phyloP scores from a whole-genome alignment of 768 basidiomycete genomes.

The Naematelia aurantialba region DNA sequence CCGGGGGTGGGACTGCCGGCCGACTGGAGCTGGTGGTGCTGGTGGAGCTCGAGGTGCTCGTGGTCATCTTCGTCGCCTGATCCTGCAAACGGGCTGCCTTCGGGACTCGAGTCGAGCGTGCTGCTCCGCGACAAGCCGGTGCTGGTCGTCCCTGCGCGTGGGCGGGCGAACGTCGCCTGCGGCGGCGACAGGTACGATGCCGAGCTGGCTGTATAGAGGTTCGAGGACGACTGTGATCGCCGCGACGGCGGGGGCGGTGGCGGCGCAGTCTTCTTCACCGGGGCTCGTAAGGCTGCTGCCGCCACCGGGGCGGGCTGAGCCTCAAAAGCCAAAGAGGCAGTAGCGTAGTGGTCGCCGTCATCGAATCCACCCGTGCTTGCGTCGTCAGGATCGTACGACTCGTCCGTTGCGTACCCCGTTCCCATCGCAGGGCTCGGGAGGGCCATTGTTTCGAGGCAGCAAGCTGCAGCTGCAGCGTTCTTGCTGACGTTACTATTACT shows the following conservation, averaged over 20 bases:
- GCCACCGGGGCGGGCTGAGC: conserved; percentile 13
- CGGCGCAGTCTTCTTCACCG: conserved; percentile 58
- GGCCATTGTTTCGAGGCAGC: no score
- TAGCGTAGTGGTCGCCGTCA: conserved; percentile 14
- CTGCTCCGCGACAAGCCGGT: conserved; percentile 5
- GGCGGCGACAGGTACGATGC: conserved; percentile 12
- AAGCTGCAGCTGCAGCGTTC: background rate
- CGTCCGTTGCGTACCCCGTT: background rate
- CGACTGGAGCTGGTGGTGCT: background rate
- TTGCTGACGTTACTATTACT: background rate
- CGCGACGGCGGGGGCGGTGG: conserved; percentile 63
- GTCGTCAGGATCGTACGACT: conserved; percentile 6
- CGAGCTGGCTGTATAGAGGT: conserved; percentile 55
- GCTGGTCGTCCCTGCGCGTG: background rate
- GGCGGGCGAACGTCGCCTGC: conserved; percentile 25
- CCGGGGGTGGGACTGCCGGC: conserved; percentile 2
- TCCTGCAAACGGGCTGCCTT: conserved; percentile 39
- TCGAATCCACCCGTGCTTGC: conserved; percentile 12
- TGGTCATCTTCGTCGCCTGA: conserved; percentile 30
- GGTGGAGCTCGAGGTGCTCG: background rate
- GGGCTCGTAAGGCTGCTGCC: conserved; percentile 2
- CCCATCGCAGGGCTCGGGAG: background rate
- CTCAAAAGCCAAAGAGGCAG: conserved; percentile 10
- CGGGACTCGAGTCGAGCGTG: conserved; percentile 12
- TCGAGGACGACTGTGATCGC: conserved; percentile 53